Evolutionary conservation across 805 yeast species (phyloP), one percentile per base, ranked within the genome.

Genomic region (Candida succiphila): DNA sequence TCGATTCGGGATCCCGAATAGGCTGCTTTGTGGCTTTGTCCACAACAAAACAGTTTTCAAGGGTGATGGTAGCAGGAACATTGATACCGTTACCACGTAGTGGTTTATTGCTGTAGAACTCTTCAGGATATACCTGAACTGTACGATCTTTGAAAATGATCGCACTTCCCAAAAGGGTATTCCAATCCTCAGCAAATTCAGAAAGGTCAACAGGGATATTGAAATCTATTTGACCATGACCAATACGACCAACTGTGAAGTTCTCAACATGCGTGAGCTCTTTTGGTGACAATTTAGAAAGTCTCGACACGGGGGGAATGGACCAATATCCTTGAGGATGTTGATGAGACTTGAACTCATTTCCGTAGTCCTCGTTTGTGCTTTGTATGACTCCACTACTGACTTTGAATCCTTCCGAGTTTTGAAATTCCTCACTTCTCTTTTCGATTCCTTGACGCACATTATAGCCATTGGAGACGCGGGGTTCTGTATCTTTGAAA

Each of bases 11-110:
- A 20, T 56, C 51, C 21, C 38, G 44, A 29, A 32, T 52, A 40
- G 45, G 44, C 24, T 40, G 32, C 22, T 52, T 54, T 4, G 51
- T 48, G 4, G 21, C 26, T 24, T 43, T 40, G 31, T 49, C 52
- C 8, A 56, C 45, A 3, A 88, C 86, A 39, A 60, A 72, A 18
- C 77, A 63, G 27, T 69, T 69, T 46, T 79, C 85, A 27, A 82
- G 44, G 0, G 84, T 73, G 5, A 82, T 71, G 0, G 78, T 76
- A 0, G 92, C 86, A 5, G 88, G 88, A 15, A 80, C 82, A 48
- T 83, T 83, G 33, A 83, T 48, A 1, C 88, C 92, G 35, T 63
- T 55, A 0, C 92, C 92, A 27, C 70, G 50, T 0, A 75, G 63
- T 2, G 87, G 87, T 35, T 77, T 73, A 2, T 40, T 44, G 16